Conservation (phyloP, 345 rosid species). For the Eucalyptus tenuipes region DNA sequence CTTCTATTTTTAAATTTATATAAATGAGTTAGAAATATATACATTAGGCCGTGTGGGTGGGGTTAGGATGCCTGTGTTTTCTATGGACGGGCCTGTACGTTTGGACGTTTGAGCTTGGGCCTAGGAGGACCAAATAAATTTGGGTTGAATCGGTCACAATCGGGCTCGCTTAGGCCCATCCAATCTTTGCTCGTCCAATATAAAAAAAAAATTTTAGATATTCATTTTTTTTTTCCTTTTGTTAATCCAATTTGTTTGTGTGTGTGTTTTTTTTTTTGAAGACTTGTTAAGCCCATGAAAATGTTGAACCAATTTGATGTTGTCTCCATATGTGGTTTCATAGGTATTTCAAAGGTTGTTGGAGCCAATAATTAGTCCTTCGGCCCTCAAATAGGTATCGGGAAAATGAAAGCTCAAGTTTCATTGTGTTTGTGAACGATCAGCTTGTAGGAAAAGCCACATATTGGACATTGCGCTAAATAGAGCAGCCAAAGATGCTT, state of each 20-base stretch:
- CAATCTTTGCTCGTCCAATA: background rate
- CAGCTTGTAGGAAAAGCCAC: constrained; percentile 23
- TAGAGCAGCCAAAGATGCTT: constrained; percentile 49
- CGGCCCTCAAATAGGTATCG: background rate
- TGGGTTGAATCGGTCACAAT: background rate
- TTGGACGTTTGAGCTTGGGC: background rate
- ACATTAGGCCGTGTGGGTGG: background rate
- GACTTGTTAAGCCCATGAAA: background rate
- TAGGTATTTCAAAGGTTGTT: constrained; percentile 41
- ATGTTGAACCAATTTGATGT: background rate
- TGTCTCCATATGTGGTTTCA: too few relatives aligned
- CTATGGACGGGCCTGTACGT: background rate
- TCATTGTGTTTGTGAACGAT: constrained; percentile 25
- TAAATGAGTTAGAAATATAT: too few relatives aligned
- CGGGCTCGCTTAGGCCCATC: background rate
- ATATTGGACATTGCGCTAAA: constrained; percentile 31
- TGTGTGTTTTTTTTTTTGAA: background rate
- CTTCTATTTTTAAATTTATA: too few relatives aligned
- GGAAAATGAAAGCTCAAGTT: background rate
- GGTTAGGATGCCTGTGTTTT: background rate
- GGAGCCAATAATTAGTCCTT: constrained; percentile 36
- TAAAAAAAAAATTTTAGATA: too few relatives aligned
- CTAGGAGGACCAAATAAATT: background rate
- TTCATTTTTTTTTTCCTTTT: too few relatives aligned
- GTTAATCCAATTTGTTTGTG: too few relatives aligned